Percentiles rank a stretch among this genome's conserved stretches.
Conservation (phyloP, 2,329 filamentous ascomycete species). For the Colletotrichum brevisporum region DNA sequence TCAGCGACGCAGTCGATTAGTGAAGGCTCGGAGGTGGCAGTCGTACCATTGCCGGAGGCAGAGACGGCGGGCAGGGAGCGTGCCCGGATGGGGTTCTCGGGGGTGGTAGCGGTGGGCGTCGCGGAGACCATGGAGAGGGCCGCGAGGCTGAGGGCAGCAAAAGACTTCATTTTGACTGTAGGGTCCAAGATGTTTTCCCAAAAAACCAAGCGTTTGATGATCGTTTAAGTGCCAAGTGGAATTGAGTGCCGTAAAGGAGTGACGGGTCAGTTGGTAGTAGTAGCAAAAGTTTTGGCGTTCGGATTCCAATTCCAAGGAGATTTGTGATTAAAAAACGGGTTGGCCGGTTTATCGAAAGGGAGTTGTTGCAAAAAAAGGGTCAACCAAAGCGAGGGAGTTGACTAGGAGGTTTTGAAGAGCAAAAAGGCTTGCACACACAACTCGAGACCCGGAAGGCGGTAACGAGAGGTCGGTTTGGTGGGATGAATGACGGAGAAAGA, state of each 20-base stretch:
- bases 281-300: slow-evolving; percentile 5
- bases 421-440: slow-evolving; percentile 20
- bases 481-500: slow-evolving; percentile 31
- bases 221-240: slow-evolving; percentile 34
- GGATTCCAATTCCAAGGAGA: slow-evolving; percentile 30
- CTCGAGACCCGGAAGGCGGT: slow-evolving; percentile 34
- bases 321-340: slow-evolving; percentile 38
- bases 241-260: slow-evolving; percentile 21
- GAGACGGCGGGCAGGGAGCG: slow-evolving; percentile 64
- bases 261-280: slow-evolving; percentile 8
- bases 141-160: slow-evolving; percentile 62
- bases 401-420: slow-evolving; percentile 30
- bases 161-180: slow-evolving; percentile 63
- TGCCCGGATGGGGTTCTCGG: slow-evolving; percentile 64
- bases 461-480: slow-evolving; percentile 31
- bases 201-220: slow-evolving; percentile 36
- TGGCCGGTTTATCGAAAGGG: slow-evolving; percentile 36
- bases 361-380: slow-evolving; percentile 26
- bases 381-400: slow-evolving; percentile 42
- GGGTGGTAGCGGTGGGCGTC: slow-evolving; percentile 64
- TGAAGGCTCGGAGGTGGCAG: neutral
- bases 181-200: slow-evolving; percentile 13
- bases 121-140: slow-evolving; percentile 60
- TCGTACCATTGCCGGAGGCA: slow-evolving; percentile 69
- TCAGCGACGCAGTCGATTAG: slow-evolving; percentile 42